Evolutionary conservation across 129 eudicot genomes (phyloP).

Genomic region (Apium graveolens): DNA sequence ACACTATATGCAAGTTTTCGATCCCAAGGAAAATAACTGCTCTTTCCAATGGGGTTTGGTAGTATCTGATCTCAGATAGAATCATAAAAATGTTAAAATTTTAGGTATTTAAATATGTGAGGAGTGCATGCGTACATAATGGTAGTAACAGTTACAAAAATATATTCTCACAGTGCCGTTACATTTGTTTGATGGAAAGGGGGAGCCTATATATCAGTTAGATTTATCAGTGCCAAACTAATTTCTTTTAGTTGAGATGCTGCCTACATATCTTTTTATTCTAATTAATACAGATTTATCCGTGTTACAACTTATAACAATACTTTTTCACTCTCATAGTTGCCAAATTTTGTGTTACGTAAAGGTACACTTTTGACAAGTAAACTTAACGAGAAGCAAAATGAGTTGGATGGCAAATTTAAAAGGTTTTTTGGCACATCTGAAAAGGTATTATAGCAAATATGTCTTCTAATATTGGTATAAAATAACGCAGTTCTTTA

Average conservation of each 20-base stretch:
- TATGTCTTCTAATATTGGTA: neutral
- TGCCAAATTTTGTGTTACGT: slow-evolving; percentile 16
- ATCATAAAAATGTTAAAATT: neutral
- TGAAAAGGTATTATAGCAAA: slow-evolving; percentile 40
- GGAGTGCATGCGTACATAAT: neutral
- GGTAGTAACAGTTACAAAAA: neutral
- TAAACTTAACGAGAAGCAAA: slow-evolving; percentile 50
- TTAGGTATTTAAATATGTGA: neutral
- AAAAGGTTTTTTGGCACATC: slow-evolving; percentile 43
- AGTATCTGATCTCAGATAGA: neutral
- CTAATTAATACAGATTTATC: neutral
- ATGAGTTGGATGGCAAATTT: slow-evolving; percentile 62
- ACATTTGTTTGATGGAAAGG: neutral
- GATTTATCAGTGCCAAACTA: neutral
- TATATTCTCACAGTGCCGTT: too few species aligned
- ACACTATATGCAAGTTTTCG: neutral
- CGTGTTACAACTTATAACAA: neutral
- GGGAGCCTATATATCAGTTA: neutral
- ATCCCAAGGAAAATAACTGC: neutral
- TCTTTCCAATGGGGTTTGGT: neutral
- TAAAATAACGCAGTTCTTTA: neutral
- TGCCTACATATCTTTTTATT: neutral
- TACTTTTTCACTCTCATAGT: neutral
- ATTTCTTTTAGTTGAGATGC: neutral
- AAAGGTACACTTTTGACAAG: slow-evolving; percentile 55